Base-by-base conservation (phyloP, 129 eudicot genomes). In the Deinandra increscens region DNA sequence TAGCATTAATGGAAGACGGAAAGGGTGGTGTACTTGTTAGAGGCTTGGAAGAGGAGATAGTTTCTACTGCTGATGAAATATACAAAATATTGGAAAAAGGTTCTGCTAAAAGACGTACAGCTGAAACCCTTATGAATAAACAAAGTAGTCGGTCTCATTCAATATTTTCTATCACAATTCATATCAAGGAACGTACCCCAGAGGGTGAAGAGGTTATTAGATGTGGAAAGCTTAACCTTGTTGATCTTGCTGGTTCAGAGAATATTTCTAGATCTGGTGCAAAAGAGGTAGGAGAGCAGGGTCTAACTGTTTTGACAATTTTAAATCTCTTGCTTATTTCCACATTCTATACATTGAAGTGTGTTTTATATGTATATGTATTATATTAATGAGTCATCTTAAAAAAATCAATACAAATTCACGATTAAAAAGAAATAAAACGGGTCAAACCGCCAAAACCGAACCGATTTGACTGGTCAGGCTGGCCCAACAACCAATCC, bases 231-330 rank as follows among this genome's bases (percentile, higher is more conserved):
- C 86, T 91, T 43, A 88, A 91, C 70, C 89, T 91, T 39, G 96
- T 91, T 68, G 96, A 91, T 80, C 95, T 93, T 78, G 99, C 99
- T 76, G 99, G 99, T 67, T 93, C 99, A 45, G 99, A 93, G 84
- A 93, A 93, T 80, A 93, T 93, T 51, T 93, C 97, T 0, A 92
- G 99, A 19, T 93, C 99, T 56, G 99, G 99, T 63, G 99, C 99
- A 13, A 89, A 85, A 82, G 99, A 93, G 97, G 99, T 93, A 76
- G 2, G 6, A 12, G 11, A 43, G 14, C 7, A 9, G 46, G 46
- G 6, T 42, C 14, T 7, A 42, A 42, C n/a, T 4, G 14, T 12
- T 13, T 60, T 31, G 43, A 60, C 44, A 17, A 14, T 26, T 34
- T 14, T 15, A 49, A 49, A n/a, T 60, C 49, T 38, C 48, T 18